A percentile compares a stretch with the other conserved stretches of the same genome.
phyloP scores from a whole-genome alignment of 176 grass and related monocot species.

The Juncus inflexus region DNA sequence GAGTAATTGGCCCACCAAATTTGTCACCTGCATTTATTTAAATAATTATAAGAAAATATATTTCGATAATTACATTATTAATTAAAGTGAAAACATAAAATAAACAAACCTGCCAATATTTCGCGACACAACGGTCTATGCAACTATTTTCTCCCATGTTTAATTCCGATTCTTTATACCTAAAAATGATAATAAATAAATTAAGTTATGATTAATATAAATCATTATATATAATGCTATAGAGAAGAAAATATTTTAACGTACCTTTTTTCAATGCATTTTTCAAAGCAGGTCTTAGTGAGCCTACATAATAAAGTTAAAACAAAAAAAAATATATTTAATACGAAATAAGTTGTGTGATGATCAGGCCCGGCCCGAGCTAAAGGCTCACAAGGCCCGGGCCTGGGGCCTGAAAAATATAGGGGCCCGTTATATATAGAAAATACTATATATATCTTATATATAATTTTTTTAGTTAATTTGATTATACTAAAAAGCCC shows the following conservation, averaged over 20 bases:
- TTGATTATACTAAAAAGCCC: too few species aligned
- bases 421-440: too few species aligned
- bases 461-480: too few species aligned
- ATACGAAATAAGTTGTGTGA: too few species aligned
- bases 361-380: too few species aligned
- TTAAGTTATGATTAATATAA: too few species aligned
- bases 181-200: background rate
- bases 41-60: background rate
- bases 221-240: background rate
- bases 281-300: slow-evolving; percentile 74
- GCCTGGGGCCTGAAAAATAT: too few species aligned
- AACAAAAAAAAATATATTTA: slow-evolving; percentile 19
- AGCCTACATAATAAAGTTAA: slow-evolving; percentile 46
- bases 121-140: slow-evolving; percentile 90
- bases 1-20: slow-evolving; percentile 79
- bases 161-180: slow-evolving; percentile 94
- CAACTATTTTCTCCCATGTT: slow-evolving; percentile 99
- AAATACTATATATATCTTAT: too few species aligned
- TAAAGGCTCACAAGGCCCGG: too few species aligned
- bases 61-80: background rate
- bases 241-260: background rate
- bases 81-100: slow-evolving; percentile 2
- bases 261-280: slow-evolving; percentile 92
- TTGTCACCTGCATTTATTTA: slow-evolving; percentile 65
- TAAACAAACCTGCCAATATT: slow-evolving; percentile 89